Evolutionary conservation across 177 flowering plant species (phyloP), one percentile per base, ranked within the genome.

Genomic region (Vitis hybrid): DNA sequence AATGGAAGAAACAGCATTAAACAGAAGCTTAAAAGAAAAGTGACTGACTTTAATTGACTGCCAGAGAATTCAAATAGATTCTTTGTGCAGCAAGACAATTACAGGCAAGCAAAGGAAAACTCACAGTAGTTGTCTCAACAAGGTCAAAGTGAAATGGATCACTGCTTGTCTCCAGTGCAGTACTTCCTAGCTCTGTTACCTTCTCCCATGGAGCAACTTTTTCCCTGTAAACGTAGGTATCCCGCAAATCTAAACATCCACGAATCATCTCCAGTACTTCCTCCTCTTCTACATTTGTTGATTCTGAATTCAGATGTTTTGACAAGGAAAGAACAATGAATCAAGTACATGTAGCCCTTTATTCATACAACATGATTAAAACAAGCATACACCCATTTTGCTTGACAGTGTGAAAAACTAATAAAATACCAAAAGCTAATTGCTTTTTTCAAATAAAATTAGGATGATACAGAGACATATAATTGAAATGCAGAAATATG

Each of bases 231-330:
- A 88, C 74, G 79, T 86, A 88, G 3, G 54, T 72, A 52, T 84
- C 76, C 66, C 87, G 74, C 75, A 89, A 65, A 57, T 84, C 84
- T 64, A 89, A 76, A 68, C 90, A 85, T 67, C 85, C 89, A 56
- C 79, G 77, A 50, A 89, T 68, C 83, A 85, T 73, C 70, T 67
- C 74, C 17, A 75, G 52, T 15, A 83, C 88, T 72, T 85, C 91
- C 74, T 81, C 88, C 57, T 90, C 92, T 78, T 87, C 95, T 70
- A 61, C 52, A 32, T 52, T 82, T 26, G 77, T 57, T 66, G 86
- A 66, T 56, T 82, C 91, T 89, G 74, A 19, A 69, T 17, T 62
- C n/a, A 75, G 6, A 55, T 30, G 50, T 9, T 68, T 55, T 7
- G 57, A 21, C 23, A 60, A 13, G 23, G 49, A 61, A 62, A 60